Evolutionary conservation across 495 filamentous ascomycete species (phyloP), one percentile per base, ranked within the genome.

Genomic region (Penicillium goetzii): DNA sequence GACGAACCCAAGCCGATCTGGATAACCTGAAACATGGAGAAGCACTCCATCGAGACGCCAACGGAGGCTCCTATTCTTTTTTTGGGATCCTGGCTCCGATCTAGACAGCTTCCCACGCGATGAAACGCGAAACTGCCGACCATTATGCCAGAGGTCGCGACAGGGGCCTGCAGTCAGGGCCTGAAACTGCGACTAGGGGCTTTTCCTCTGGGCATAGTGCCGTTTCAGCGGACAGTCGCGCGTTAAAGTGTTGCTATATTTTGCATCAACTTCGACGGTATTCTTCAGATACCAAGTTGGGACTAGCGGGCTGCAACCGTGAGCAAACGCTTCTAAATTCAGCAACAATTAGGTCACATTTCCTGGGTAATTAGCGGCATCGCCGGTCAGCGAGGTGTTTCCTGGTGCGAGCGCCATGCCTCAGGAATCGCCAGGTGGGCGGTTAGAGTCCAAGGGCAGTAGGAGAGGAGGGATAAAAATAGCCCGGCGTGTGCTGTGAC

Each of bases 221-320:
- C 11, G 76, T 79, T 80, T 80, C 76, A 79, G 61, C 63, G 67
- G 63, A 71, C 70, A 74, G 72, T 78, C 75, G 76, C 76, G 78
- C 78, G 78, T 78, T 66, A 79, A 75, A 60, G 51, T 74, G 78
- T 77, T 80, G 67, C 78, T 80, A 78, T 76, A 79, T 72, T 78
- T 78, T 73, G 76, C 76, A 75, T 72, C 68, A 63, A 62, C 67
- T 67, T 63, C 60, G 60, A 62, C 40, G 34, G 36, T 36, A 43
- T 69, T 74, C 72, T 70, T 76, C 74, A 75, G 71, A 74, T 75
- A n/a, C 59, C 69, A 23, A 49, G 40, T 57, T 71, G 21, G 61
- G 68, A 58, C 63, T 70, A 73, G 73, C 58, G 60, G 63, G 66
- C 56, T 74, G 68, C 67, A 73, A 54, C 56, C n/a, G n/a, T n/a